A percentile compares a stretch with the other conserved stretches of the same genome.
phyloP scores from a whole-genome alignment of 2,329 filamentous ascomycete species.

The Elsinoe perseae region DNA sequence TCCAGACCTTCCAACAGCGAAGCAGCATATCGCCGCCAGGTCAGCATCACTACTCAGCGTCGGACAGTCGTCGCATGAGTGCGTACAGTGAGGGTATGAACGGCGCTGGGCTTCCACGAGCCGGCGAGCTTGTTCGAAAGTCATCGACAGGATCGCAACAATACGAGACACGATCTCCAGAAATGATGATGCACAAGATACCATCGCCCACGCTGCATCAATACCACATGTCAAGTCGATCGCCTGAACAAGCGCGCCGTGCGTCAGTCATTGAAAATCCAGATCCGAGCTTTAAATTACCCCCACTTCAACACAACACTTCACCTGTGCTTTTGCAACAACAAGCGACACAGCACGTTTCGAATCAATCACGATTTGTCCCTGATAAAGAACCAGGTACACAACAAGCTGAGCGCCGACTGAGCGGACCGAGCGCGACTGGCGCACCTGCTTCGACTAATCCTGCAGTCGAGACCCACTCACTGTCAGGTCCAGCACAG shows the following conservation, averaged over 20 bases:
- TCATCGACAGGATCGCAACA: conserved; percentile 30
- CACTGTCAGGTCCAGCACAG: background rate
- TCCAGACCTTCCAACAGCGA: conserved; percentile 20
- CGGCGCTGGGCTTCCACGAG: conserved; percentile 27
- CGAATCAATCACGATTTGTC: too few relatives aligned
- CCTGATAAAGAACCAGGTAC: background rate
- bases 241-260: conserved; percentile 37
- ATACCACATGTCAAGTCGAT: conserved; percentile 40
- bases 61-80: conserved; percentile 19
- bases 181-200: conserved; percentile 27
- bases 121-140: conserved; percentile 32
- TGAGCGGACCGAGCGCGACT: background rate
- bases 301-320: conserved; percentile 33
- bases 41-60: background rate
- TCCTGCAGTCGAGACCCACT: background rate
- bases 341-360: background rate
- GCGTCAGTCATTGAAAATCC: conserved; percentile 29
- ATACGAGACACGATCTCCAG: conserved; percentile 24
- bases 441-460: background rate
- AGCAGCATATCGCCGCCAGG: background rate
- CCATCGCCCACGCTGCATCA: conserved; percentile 41
- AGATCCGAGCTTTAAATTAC: conserved; percentile 32
- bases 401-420: background rate
- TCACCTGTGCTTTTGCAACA: background rate
- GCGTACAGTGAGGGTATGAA: conserved; percentile 22